Conservation (phyloP, 345 rosid species). For the Corchorus olitorius region DNA sequence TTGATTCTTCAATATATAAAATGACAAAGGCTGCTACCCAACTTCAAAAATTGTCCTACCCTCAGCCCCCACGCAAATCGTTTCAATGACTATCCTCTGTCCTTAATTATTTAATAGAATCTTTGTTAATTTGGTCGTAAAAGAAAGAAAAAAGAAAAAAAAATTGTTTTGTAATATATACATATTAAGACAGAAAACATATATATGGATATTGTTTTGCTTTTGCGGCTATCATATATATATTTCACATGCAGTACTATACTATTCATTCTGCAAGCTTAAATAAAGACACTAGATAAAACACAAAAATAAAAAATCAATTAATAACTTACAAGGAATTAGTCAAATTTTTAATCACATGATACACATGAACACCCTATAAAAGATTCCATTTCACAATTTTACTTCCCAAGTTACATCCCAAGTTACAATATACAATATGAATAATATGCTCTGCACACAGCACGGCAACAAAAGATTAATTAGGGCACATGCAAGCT, state of each 20-base stretch:
- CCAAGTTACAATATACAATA: not conserved
- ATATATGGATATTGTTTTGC: too few relatives aligned
- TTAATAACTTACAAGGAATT: not conserved
- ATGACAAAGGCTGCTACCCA: not conserved
- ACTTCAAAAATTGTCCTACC: not conserved
- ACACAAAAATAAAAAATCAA: not conserved
- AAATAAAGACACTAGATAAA: not conserved
- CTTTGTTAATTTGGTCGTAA: too few relatives aligned
- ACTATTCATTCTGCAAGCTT: not conserved
- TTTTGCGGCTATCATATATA: not conserved
- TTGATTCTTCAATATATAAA: not conserved
- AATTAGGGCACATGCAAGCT: not conserved
- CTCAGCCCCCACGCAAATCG: not conserved
- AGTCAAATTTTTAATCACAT: not conserved
- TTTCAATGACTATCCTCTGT: not conserved
- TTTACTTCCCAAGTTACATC: too few relatives aligned
- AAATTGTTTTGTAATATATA: too few relatives aligned
- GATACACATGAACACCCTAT: not conserved
- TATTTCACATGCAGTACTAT: not conserved
- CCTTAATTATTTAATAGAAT: too few relatives aligned
- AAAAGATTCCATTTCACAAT: not conserved
- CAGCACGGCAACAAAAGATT: too few relatives aligned
- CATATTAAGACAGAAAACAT: too few relatives aligned
- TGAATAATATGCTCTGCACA: not conserved
- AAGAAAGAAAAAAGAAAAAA: too few relatives aligned